A percentile compares a stretch with the other conserved stretches of the same genome.
phyloP scores from a whole-genome alignment of 495 filamentous ascomycete species.

The Penicillium egyptiacum region DNA sequence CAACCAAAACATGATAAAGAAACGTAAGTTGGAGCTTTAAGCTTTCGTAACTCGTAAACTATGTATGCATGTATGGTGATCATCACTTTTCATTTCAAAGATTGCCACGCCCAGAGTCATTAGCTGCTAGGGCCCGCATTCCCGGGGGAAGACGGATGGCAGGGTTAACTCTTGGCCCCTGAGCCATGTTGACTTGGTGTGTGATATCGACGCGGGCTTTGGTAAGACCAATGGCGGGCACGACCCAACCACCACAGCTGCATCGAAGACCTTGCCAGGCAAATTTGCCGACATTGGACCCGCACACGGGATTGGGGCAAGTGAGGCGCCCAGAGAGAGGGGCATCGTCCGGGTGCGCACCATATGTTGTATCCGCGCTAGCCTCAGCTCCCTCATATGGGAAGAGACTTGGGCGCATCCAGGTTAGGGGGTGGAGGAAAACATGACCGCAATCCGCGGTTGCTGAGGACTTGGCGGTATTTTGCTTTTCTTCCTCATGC shows the following conservation, averaged over 20 bases:
- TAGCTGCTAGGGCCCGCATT: slow-evolving; percentile 32
- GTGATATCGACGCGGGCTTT: slow-evolving; percentile 74
- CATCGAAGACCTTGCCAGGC: slow-evolving; percentile 95
- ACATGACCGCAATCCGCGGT: slow-evolving; percentile 68
- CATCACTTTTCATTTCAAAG: slow-evolving; percentile 24
- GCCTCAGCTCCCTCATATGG: slow-evolving; percentile 22
- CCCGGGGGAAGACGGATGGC: slow-evolving; percentile 44
- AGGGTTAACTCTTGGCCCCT: slow-evolving; percentile 22
- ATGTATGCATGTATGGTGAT: slow-evolving; percentile 14
- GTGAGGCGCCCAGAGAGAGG: slow-evolving; percentile 77
- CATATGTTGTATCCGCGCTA: slow-evolving; percentile 18
- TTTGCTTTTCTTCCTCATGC: slow-evolving; percentile 43
- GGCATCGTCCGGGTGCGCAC: slow-evolving; percentile 48
- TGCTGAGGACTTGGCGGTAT: slow-evolving; percentile 20
- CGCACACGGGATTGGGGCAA: slow-evolving; percentile 76
- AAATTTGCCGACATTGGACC: slow-evolving; percentile 81
- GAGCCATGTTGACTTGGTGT: slow-evolving; percentile 25
- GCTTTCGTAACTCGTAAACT: slow-evolving; percentile 24
- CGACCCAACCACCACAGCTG: slow-evolving; percentile 85
- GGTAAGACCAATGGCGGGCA: slow-evolving; percentile 84
- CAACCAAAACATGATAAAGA: neutral
- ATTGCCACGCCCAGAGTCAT: slow-evolving; percentile 34
- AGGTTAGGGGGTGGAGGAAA: slow-evolving; percentile 86
- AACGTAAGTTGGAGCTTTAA: slow-evolving; percentile 2
- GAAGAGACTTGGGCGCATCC: slow-evolving; percentile 81